Base-by-base conservation (phyloP, 1,284 basidiomycete genomes). In the Ustilago bromivora region DNA sequence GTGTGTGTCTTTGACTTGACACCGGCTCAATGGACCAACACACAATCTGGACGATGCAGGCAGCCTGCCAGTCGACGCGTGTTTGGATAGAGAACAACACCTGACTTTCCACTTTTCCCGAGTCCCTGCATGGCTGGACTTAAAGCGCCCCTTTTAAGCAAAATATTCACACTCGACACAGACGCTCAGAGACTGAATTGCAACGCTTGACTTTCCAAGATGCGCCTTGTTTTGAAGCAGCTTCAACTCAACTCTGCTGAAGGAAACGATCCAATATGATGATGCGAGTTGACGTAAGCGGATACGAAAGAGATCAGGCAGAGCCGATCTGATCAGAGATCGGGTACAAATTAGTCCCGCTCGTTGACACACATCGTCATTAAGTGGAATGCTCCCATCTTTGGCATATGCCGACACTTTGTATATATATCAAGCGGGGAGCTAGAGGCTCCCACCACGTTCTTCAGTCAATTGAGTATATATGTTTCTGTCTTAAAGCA, bases 31-130 rank as follows among this genome's bases (percentile, higher is more conserved):
- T 46, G 28, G 56, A 43, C 13, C 40, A 38, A 38, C 54, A 56
- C 41, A 35, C 38, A 46, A 13, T 32, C 13, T 32, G 3, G 13
- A 32, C 28, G 12, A 51, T 31, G 49, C 28, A 46, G 49, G 5
- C 49, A 51, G 49, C 49, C 10, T 28, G 31, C 49, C 49, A 51
- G 49, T 51, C 49, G 49, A 58, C 57, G 43, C 57, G 46, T 49
- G 46, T 58, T 49, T 49, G 23, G 43, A 58, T 46, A 36, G 43
- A 57, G 55, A 57, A 38, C 55, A 57, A 57, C 55, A 57, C 55
- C 31, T 19, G 38, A 49, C 49, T 32, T 12, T 51, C 13, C 23
- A 28, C 23, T 28, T 32, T 13, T 15, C 28, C 4, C 1, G 7
- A 34, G 56, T 57, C 55, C 55, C 38, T 57, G 55, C 40, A 56